Evolutionary conservation across 768 basidiomycete genomes (phyloP).

Genomic region (Xanthoconium stramineum): DNA sequence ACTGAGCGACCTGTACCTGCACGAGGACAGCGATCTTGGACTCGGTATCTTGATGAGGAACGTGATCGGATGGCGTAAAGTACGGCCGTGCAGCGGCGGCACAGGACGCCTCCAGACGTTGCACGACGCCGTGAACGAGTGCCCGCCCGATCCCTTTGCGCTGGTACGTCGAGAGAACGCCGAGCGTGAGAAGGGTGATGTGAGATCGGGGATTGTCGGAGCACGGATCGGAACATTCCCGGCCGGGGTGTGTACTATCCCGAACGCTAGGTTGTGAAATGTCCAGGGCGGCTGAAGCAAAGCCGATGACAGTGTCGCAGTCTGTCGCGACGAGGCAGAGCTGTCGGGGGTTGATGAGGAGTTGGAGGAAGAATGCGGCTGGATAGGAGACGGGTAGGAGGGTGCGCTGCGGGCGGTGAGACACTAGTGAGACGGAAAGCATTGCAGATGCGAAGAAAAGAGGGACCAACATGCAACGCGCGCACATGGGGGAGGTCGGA

Average conservation of each 20-base stretch:
- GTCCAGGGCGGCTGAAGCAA: conserved; percentile 26
- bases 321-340: conserved; percentile 31
- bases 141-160: conserved; percentile 29
- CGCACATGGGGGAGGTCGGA: conserved; percentile 29
- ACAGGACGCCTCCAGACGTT: conserved; percentile 19
- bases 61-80: background rate
- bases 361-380: conserved; percentile 30
- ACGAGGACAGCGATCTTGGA: conserved; percentile 21
- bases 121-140: conserved; percentile 28
- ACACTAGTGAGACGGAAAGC: conserved; percentile 1
- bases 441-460: background rate
- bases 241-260: background rate
- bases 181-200: conserved; percentile 30
- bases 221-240: background rate
- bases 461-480: conserved; percentile 22
- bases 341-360: conserved; percentile 27
- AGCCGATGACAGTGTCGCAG: conserved; percentile 21
- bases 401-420: conserved; percentile 11
- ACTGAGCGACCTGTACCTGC: conserved; percentile 26
- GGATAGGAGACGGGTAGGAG: conserved; percentile 30
- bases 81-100: background rate
- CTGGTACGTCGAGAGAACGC: conserved; percentile 26
- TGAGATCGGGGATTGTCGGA: conserved; percentile 12
- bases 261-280: background rate
- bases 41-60: background rate